Evolutionary conservation across 805 yeast genomes (phyloP).

Genomic region (Maudiozyma bulderi): DNA sequence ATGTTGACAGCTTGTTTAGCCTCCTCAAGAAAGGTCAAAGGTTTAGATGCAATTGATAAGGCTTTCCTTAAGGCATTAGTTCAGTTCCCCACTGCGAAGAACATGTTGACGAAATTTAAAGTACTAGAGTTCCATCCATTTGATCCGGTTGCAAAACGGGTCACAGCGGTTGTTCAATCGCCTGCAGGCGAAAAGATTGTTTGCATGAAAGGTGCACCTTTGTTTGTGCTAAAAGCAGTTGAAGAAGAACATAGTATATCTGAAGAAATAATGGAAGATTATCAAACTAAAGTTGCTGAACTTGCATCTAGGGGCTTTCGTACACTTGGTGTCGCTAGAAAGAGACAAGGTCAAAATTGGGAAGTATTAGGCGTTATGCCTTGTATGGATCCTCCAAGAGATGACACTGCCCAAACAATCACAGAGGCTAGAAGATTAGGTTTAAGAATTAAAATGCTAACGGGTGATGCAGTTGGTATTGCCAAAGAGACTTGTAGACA

Average conservation of each 20-base stretch:
- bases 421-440: slow-evolving; percentile 84
- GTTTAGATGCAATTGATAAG: slow-evolving; percentile 94
- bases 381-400: slow-evolving; percentile 98
- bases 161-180: slow-evolving; percentile 87
- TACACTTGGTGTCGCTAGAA: slow-evolving; percentile 96
- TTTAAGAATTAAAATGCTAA: slow-evolving; percentile 92
- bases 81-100: slow-evolving; percentile 83
- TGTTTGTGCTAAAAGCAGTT: slow-evolving; percentile 91
- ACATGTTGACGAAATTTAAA: slow-evolving; percentile 86
- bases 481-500: slow-evolving; percentile 98
- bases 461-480: slow-evolving; percentile 99
- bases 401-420: slow-evolving; percentile 92
- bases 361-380: slow-evolving; percentile 97
- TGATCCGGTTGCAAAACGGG: slow-evolving; percentile 96
- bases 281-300: slow-evolving; percentile 94
- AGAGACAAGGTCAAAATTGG: slow-evolving; percentile 97
- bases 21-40: slow-evolving; percentile 96
- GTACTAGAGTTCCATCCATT: slow-evolving; percentile 93
- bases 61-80: slow-evolving; percentile 90
- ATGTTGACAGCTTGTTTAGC: slow-evolving; percentile 97
- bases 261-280: slow-evolving; percentile 85
- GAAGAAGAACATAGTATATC: slow-evolving; percentile 95
- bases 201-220: slow-evolving; percentile 97
- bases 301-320: slow-evolving; percentile 97
- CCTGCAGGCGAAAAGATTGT: slow-evolving; percentile 90